A percentile compares a stretch with the other conserved stretches of the same genome.
These are phyloP conservation scores for Erodium moschatum DNA, from an alignment of 441 rosid species.

Conservation along the genomic window DNA sequence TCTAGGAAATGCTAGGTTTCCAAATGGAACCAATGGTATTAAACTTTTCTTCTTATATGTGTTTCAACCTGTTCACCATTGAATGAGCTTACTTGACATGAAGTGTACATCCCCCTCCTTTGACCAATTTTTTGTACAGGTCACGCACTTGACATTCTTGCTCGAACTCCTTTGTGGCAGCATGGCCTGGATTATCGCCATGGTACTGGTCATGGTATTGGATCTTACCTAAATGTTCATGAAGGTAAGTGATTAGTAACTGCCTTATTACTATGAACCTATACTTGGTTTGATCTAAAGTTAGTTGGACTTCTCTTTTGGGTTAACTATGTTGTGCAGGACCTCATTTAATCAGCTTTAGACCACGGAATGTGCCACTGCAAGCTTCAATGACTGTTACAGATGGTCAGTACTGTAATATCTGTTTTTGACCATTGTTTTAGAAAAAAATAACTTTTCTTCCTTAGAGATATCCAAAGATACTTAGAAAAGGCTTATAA, in stretches of 20 bases:
- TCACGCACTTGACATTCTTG: conserved; percentile 80
- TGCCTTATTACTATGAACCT: conserved; percentile 10
- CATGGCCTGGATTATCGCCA: conserved; percentile 89
- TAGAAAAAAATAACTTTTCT: neutral
- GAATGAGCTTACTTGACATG: conserved; percentile 6
- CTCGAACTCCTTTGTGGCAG: conserved; percentile 82
- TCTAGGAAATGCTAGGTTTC: conserved; percentile 73
- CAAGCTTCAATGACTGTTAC: conserved; percentile 98
- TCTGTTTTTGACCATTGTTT: conserved; percentile 2
- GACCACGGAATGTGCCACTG: conserved; percentile 71
- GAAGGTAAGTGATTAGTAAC: conserved; percentile 50
- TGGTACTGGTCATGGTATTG: conserved; percentile 97
- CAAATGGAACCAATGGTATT: conserved; percentile 81
- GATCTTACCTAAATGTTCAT: conserved; percentile 88
- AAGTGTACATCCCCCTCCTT: neutral
- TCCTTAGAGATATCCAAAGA: neutral
- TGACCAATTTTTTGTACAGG: conserved; percentile 33
- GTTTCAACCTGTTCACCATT: conserved; percentile 6
- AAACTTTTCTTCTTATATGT: conserved; percentile 5
- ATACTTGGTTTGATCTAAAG: conserved; percentile 12
- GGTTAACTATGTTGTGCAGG: conserved; percentile 36
- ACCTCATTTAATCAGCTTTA: conserved; percentile 81
- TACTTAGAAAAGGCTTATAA: neutral
- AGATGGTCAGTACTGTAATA: conserved; percentile 53
- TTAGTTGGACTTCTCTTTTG: conserved; percentile 12